A percentile compares a stretch with the other conserved stretches of the same genome.
Conservation (phyloP, 179 eudicot genomes). For the Beta macrorhiza region DNA sequence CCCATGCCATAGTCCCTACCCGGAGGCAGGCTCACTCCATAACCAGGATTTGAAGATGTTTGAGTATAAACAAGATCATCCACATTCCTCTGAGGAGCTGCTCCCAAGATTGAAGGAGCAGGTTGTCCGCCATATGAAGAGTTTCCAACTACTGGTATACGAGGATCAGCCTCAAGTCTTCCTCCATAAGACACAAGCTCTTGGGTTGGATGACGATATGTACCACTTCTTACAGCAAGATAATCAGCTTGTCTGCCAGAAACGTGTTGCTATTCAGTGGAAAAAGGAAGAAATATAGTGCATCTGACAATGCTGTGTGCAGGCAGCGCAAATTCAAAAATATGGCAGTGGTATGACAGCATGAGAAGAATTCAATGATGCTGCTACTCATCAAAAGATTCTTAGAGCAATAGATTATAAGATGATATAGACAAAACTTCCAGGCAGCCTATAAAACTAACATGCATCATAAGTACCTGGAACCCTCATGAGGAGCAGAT, state of each 20-base stretch:
- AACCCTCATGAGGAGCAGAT: constrained; percentile 66
- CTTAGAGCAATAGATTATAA: constrained; percentile 6
- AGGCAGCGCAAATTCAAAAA: constrained; percentile 21
- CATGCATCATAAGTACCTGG: constrained; percentile 56
- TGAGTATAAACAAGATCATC: constrained; percentile 70
- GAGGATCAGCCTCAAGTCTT: constrained; percentile 72
- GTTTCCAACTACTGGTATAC: constrained; percentile 49
- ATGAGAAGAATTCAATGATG: constrained; percentile 12
- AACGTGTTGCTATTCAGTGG: constrained; percentile 71
- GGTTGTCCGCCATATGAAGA: constrained; percentile 67
- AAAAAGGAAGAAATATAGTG: constrained; percentile 30
- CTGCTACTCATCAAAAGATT: not conserved
- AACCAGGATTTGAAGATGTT: constrained; percentile 79
- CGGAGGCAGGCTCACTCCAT: constrained; percentile 97
- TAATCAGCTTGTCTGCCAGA: constrained; percentile 99
- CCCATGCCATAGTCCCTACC: constrained; percentile 93
- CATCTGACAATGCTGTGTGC: constrained; percentile 24
- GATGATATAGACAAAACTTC: not conserved
- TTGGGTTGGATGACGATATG: constrained; percentile 62
- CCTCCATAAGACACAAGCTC: constrained; percentile 72
- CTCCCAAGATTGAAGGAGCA: constrained; percentile 84
- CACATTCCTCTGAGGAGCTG: constrained; percentile 70
- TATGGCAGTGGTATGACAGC: constrained; percentile 11
- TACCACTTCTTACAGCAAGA: constrained; percentile 71
- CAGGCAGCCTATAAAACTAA: constrained; percentile 13